Evolutionary conservation across 495 filamentous ascomycete genomes (phyloP).

Genomic region (Penicillium herquei): DNA sequence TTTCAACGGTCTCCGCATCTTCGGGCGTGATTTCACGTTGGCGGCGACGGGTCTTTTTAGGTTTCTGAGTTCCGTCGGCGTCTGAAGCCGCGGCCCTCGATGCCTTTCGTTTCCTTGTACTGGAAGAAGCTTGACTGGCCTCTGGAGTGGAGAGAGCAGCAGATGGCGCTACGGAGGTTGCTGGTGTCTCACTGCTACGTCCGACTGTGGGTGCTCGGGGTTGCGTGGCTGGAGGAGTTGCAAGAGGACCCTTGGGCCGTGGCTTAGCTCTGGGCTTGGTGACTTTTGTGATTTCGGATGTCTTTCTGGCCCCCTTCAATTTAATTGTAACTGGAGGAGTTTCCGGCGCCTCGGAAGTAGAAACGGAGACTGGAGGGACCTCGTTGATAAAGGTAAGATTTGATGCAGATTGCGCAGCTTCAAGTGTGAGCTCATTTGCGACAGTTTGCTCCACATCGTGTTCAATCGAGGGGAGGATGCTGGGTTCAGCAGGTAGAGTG

Average conservation of each 20-base stretch:
- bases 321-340: slow-evolving; percentile 11
- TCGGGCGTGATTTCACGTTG: slow-evolving; percentile 68
- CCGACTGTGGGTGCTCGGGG: slow-evolving; percentile 8
- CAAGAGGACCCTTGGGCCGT: background rate
- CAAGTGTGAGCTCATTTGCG: background rate
- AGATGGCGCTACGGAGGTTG: slow-evolving; percentile 1
- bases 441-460: slow-evolving; percentile 6
- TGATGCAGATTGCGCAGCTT: background rate
- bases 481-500: slow-evolving; percentile 8
- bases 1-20: slow-evolving; percentile 68
- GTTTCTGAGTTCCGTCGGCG: slow-evolving; percentile 27
- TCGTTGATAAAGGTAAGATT: background rate
- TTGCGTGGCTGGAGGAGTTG: slow-evolving; percentile 14
- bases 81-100: slow-evolving; percentile 25
- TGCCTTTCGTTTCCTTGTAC: slow-evolving; percentile 27
- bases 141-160: slow-evolving; percentile 16
- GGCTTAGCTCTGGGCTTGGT: slow-evolving; percentile 4
- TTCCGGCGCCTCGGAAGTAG: background rate
- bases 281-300: slow-evolving; percentile 17
- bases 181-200: slow-evolving; percentile 10
- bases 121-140: slow-evolving; percentile 14
- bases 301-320: slow-evolving; percentile 13
- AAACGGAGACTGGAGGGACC: background rate
- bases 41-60: slow-evolving; percentile 25
- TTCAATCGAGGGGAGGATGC: slow-evolving; percentile 15